Base-by-base conservation (phyloP, 257 asterid genomes). In the Nicotiana benthamiana region DNA sequence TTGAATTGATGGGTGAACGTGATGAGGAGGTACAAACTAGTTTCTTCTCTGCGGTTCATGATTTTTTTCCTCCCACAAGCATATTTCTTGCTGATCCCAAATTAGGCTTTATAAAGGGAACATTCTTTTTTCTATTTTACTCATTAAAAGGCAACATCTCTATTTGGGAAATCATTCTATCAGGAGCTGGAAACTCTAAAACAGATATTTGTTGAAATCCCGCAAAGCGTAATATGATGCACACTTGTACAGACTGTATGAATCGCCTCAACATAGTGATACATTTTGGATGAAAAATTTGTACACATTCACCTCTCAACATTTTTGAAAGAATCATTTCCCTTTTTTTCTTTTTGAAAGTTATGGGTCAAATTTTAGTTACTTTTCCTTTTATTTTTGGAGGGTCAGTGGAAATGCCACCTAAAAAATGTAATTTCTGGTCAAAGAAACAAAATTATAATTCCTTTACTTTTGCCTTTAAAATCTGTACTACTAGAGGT, bases 1-100 rank as follows among this genome's bases (percentile, higher is more conserved):
- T 96, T 75, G 99, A 96, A 86, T 88, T 96, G 90, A 96, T 96
- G 99, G 99, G 98, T 46, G 99, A 96, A 89, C 97, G 97, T 27
- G 99, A 96, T 86, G 99, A 96, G 83, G 98, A 96, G 98, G 99
- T 96, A 92, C 59, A 24, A 18, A 76, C 24, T 27, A 26, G 28
- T 52, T 53, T 51, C 72, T 32, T 27, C 30, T 56, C 28, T 60
- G 68, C 43, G 66, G 48, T 70, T 67, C 12, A 51, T 64, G 46
- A 43, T 32, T 57, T 48, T 48, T 70, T 30, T 70, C 22, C 13
- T 70, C 34, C 22, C 77, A 43, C 77, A 22, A 51, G 22, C 48
- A 70, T 22, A 57, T 22, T 70, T 70, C 22, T 43, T 43, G 36
- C 24, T 70, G 77, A 22, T 43, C 59, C 15, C 59, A 70, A 51